Evolutionary conservation across 495 filamentous ascomycete genomes (phyloP), one percentile per base, ranked within the genome.

Genomic region (Lepidopterella palustris): DNA sequence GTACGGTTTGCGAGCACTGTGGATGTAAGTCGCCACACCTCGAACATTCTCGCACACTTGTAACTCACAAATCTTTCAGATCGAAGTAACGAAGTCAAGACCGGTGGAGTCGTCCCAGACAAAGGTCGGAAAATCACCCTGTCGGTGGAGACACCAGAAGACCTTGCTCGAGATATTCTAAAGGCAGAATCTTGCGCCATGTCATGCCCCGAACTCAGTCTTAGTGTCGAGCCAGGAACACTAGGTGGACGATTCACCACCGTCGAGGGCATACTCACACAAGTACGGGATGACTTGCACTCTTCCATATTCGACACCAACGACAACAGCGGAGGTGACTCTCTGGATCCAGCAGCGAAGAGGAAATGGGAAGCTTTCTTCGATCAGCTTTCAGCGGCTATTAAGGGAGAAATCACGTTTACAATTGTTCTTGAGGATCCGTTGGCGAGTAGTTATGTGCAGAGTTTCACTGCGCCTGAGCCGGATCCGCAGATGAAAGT

Each of bases 241-340:
- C 81, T 97, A 4, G 93, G 93, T 61, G 92, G 92, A n/a, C 85
- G 92, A 40, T 98, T 98, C 77, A 97, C 93, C 9, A 98, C 95
- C 4, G 83, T 97, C 20, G 95, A 97, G 73, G 93, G 93, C 61
- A 81, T 97, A 21, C 78, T 97, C n/a, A 92, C 89, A 0, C 90
- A 97, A 71, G 85, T 98, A 55, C 84, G 90, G 39, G 86, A 96
- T 69, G 92, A 97, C 70, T 78, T 97, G 40, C 84, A 84, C 66
- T 82, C 80, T 39, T 86, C 90, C 57, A 92, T 97, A 65, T 98
- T 92, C 74, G 85, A 95, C 65, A 76, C 83, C 15, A 83, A 76
- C 28, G 75, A 79, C 23, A 72, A 75, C 23, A 68, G 65, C 20
- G 69, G 72, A 1, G 87, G 89, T 31, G 93, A 98, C 73, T 92